Conservation (phyloP, 106 monocot species). For the Gastrodia elata region DNA sequence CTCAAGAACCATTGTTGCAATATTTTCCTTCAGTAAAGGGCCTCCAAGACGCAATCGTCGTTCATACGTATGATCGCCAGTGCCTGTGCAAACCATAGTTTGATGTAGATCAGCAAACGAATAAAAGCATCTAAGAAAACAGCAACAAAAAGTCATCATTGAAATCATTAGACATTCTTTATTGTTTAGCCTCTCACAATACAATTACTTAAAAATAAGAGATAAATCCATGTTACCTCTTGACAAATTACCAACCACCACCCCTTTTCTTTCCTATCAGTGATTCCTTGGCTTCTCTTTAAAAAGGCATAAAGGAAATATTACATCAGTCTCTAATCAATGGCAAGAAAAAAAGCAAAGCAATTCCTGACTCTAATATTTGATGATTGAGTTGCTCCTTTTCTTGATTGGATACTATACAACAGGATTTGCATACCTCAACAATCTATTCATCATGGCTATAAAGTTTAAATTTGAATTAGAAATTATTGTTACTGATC, state of each 20-base stretch:
- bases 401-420: background rate
- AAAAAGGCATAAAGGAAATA: background rate
- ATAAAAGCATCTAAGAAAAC: background rate
- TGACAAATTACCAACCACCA: background rate
- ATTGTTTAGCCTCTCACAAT: background rate
- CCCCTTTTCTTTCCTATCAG: background rate
- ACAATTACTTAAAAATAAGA: background rate
- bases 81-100: constrained; percentile 31
- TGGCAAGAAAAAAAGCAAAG: background rate
- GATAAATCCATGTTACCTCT: background rate
- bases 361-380: background rate
- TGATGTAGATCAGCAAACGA: background rate
- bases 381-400: background rate
- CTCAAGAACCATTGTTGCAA: constrained; percentile 99
- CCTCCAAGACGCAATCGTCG: constrained; percentile 87
- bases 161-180: background rate
- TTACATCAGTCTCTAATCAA: background rate
- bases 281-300: background rate
- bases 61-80: constrained; percentile 94
- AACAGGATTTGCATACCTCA: background rate
- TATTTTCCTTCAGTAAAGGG: constrained; percentile 87
- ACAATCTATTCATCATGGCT: background rate
- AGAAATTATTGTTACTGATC: background rate
- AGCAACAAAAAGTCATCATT: background rate
- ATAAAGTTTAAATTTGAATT: background rate